Percentiles rank a stretch among this genome's conserved stretches.
phyloP scores from a whole-genome alignment of 106 monocot species.

The Allium fistulosum region DNA sequence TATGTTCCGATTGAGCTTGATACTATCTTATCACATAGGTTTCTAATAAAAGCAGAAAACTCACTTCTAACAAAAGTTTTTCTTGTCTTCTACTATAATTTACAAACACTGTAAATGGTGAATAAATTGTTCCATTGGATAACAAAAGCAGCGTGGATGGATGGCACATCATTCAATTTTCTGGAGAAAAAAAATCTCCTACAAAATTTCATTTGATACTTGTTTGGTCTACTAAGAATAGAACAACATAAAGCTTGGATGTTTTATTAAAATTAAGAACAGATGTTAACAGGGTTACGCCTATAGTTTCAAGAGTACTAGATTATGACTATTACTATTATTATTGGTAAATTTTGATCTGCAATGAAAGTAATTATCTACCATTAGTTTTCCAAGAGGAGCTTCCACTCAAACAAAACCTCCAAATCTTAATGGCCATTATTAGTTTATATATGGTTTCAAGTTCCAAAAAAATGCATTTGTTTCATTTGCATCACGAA shows the following conservation, averaged over 20 bases:
- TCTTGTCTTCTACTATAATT: neutral
- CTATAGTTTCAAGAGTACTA: slow-evolving; percentile 42
- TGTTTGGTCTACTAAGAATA: slow-evolving; percentile 35
- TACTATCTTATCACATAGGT: too few relatives aligned
- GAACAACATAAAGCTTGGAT: slow-evolving; percentile 7
- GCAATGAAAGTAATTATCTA: too few relatives aligned
- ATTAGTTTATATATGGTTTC: too few relatives aligned
- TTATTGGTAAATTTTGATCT: too few relatives aligned
- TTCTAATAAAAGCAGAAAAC: neutral
- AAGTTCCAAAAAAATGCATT: too few relatives aligned
- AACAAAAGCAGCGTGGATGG: slow-evolving; percentile 41
- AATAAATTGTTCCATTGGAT: slow-evolving; percentile 32
- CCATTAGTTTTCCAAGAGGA: too few relatives aligned
- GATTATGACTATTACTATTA: too few relatives aligned
- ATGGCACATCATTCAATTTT: slow-evolving; percentile 84
- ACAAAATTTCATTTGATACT: slow-evolving; percentile 68
- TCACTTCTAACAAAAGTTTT: neutral
- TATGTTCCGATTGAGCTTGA: too few relatives aligned
- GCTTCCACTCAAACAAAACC: too few relatives aligned
- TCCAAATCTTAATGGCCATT: too few relatives aligned
- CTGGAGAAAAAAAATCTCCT: slow-evolving; percentile 79
- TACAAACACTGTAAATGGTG: slow-evolving; percentile 23
- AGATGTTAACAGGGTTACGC: slow-evolving; percentile 63
- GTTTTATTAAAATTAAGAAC: slow-evolving; percentile 69
- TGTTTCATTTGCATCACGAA: too few relatives aligned